Conservation (phyloP, 2,329 filamentous ascomycete species). For the Epichloe typhina region DNA sequence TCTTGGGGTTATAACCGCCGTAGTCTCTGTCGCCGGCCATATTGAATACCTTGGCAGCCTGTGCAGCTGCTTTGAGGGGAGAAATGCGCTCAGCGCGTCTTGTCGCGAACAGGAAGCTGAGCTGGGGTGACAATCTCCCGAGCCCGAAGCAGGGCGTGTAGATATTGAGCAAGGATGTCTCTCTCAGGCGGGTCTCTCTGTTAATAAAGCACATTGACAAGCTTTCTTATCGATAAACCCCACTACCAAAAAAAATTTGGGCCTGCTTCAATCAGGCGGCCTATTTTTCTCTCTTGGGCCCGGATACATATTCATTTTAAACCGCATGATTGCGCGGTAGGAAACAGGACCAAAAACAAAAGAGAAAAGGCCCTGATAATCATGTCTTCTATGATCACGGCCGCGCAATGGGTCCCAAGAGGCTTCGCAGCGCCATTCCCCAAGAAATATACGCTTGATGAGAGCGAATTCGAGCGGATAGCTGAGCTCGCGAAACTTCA, state of each 20-base stretch:
- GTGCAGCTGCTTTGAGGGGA: not conserved
- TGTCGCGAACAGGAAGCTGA: not conserved
- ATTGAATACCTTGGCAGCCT: not conserved
- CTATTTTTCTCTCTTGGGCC: not conserved
- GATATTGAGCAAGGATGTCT: constrained; percentile 9
- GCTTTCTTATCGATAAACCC: constrained; percentile 27
- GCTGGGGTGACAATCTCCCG: not conserved
- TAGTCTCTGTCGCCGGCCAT: constrained; percentile 25
- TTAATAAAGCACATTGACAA: not conserved
- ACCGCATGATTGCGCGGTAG: not conserved
- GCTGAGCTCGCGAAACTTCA: constrained; percentile 62
- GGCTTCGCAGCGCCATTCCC: constrained; percentile 67
- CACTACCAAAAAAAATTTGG: constrained; percentile 24
- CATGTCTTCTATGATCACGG: constrained; percentile 67
- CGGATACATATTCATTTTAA: not conserved
- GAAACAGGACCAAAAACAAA: not conserved
- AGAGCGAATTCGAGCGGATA: constrained; percentile 64
- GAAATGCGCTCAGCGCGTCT: not conserved
- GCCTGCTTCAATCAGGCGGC: not conserved
- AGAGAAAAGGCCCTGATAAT: not conserved
- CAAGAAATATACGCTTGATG: constrained; percentile 61
- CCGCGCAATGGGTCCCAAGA: constrained; percentile 62
- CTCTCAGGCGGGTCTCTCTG: too few species aligned
- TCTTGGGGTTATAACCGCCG: constrained; percentile 26
- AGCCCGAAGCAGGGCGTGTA: not conserved